These are phyloP conservation scores for Chrysoporthe puriensis DNA, from an alignment of 2,329 filamentous ascomycete genomes.

Conservation along the genomic window DNA sequence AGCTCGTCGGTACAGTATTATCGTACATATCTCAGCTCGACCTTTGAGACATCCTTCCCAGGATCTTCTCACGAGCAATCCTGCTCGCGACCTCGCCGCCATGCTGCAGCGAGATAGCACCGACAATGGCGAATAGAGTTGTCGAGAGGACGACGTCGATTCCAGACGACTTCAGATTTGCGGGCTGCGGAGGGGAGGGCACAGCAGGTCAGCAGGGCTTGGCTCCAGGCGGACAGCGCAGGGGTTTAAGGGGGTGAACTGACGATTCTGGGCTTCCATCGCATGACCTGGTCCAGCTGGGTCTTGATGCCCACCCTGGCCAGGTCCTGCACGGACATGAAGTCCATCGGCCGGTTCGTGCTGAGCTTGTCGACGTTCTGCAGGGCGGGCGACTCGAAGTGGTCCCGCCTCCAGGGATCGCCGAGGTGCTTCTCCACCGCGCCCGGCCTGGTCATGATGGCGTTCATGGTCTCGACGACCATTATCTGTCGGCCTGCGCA, in stretches of 20 bases:
- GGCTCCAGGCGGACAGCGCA: neutral
- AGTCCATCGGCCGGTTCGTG: constrained; percentile 58
- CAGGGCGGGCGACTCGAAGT: constrained; percentile 73
- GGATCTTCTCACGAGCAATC: constrained; percentile 75
- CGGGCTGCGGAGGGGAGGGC: constrained; percentile 46
- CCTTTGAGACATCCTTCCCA: constrained; percentile 48
- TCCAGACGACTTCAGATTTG: constrained; percentile 74
- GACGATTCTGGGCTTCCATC: constrained; percentile 89
- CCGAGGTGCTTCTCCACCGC: constrained; percentile 13
- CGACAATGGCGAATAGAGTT: constrained; percentile 82
- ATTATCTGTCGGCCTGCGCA: constrained; percentile 35
- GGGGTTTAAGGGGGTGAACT: constrained; percentile 36
- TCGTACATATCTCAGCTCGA: constrained; percentile 1
- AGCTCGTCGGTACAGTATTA: constrained; percentile 6
- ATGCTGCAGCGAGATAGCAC: constrained; percentile 85
- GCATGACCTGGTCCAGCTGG: constrained; percentile 73
- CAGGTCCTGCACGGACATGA: constrained; percentile 69
- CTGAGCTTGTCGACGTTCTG: constrained; percentile 75
- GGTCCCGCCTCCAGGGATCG: constrained; percentile 55
- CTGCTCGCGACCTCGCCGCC: constrained; percentile 78
- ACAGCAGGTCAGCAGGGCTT: constrained; percentile 7
- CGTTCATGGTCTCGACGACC: constrained; percentile 34
- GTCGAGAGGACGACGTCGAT: constrained; percentile 74
- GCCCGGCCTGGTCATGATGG: constrained; percentile 32
- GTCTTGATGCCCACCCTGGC: constrained; percentile 69